Base-by-base conservation (phyloP, 495 filamentous ascomycete species). In the Neurospora pannonica region DNA sequence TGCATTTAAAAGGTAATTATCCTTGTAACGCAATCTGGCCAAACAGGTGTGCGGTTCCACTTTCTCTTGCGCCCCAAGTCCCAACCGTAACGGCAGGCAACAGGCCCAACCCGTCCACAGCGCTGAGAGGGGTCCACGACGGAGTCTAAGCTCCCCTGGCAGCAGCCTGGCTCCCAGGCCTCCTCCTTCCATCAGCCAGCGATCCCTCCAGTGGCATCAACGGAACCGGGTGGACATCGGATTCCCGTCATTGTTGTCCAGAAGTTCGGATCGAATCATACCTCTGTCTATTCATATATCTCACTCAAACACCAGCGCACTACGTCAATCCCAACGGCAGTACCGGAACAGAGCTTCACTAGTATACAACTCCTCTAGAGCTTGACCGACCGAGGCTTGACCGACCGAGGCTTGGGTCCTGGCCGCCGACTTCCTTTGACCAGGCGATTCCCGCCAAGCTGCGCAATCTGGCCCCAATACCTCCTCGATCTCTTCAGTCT, bases 111-210 rank as follows among this genome's bases (percentile, higher is more conserved):
- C 43, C 21, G 21, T 54, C 46, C n/a, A 54, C 3, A 54, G 21
- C 48, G 21, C 11, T 60, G 48, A 60, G 48, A 60, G 54, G 54
- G 54, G 54, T 67, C 54, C 54, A 67, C 54, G 28, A n/a, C n/a
- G n/a, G n/a, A 67, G 48, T 34, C 24, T 36, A 34, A 67, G 54
- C 54, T 67, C 54, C 54, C 54, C 54, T 62, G 28, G 54, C 54
- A 67, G 15, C 54, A 34, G 24, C 11, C 54, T 54, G 46, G 46
- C 46, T 13, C 46, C 11, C 11, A 28, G 46, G 46, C 46, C 54
- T 67, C 54, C 54, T 76, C 70, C 70, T 74, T 74, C 74, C 80
- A 76, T 10, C 71, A 21, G 69, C 72, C 5, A 76, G 71, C 42
- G 42, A 24, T 34, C 72, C 72, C 34, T 36, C 34, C 34, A 36